Percentiles rank a stretch among this genome's conserved stretches.
These are phyloP conservation scores for Eucalyptus curtisii DNA, from an alignment of 345 rosid genomes.

Conservation along the genomic window DNA sequence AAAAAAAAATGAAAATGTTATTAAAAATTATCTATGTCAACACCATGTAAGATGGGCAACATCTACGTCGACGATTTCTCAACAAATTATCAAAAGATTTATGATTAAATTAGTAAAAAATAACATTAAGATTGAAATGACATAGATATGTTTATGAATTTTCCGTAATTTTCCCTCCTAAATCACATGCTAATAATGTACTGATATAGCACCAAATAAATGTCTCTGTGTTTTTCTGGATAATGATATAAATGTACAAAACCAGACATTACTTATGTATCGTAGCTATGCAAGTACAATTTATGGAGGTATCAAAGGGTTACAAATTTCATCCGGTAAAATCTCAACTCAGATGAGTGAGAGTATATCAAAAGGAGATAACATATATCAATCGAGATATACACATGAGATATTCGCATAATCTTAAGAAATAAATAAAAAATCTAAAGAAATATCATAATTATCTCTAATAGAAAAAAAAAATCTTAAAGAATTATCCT, in stretches of 20 bases:
- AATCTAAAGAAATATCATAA: not conserved
- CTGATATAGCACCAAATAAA: not conserved
- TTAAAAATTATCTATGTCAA: no score
- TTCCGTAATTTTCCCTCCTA: not conserved
- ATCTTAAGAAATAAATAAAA: not conserved
- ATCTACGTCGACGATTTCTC: accelerated
- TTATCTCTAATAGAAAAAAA: not conserved
- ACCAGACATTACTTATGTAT: not conserved
- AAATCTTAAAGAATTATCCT: not conserved
- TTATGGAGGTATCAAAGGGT: not conserved
- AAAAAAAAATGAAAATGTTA: no score
- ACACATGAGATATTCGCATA: not conserved
- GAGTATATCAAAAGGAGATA: not conserved
- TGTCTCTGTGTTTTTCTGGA: not conserved
- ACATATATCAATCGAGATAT: not conserved
- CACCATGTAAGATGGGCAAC: no score
- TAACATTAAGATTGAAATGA: no score
- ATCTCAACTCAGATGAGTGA: not conserved
- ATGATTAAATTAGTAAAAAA: no score
- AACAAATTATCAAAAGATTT: no score
- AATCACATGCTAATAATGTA: not conserved
- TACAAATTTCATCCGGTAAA: not conserved
- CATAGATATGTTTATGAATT: no score
- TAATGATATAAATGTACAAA: no score
- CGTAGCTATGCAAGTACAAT: not conserved